Base-by-base conservation (phyloP, 2,329 filamentous ascomycete genomes). In the Scortechinia acanthostroma region DNA sequence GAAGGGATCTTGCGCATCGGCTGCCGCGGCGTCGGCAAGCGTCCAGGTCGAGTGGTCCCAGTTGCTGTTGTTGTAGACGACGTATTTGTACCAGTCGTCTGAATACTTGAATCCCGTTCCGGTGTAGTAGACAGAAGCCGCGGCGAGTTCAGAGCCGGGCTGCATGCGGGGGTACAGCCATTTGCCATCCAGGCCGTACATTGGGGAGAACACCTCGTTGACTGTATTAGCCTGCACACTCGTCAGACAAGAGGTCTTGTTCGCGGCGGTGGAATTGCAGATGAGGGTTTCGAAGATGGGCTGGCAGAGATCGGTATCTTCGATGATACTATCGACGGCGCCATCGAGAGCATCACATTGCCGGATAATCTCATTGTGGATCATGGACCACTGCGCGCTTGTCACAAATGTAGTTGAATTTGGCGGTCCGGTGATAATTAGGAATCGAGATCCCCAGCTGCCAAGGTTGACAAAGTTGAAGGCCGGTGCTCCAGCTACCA, bases 141-240 rank as follows among this genome's bases (percentile, higher is more conserved):
- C 64, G 4, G 58, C 49, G 5, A 65, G 50, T 50, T 73, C 68
- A 13, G 63, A 62, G 15, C 72, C 72, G 4, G 69, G 71, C 43
- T 73, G 65, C 54, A 76, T 65, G n/a, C 66, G 61, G 2, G 73
- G 72, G 52, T 69, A 76, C 15, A 74, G 61, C 2, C 76, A 55
- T 3, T 60, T 58, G 40, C 71, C 71, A 30, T 68, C 55, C 3
- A 56, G 57, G 46, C 65, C 59, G 49, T 63, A 59, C 22, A 72
- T 61, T 30, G 66, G 65, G 13, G 57, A 56, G 52, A 66, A 70
- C 15, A 70, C 59, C 1, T 62, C 50, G 30, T 63, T 58, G 14
- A 75, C 68, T 1, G 65, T 69, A 4, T 59, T 49, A 35, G 67
- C 60, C 54, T 76, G 71, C 0, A 55, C 55, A 10, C 55, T 47